Evolutionary conservation across 352 stramenopile species (phyloP).

Genomic region (Phytopythium cucurbitacearum): DNA sequence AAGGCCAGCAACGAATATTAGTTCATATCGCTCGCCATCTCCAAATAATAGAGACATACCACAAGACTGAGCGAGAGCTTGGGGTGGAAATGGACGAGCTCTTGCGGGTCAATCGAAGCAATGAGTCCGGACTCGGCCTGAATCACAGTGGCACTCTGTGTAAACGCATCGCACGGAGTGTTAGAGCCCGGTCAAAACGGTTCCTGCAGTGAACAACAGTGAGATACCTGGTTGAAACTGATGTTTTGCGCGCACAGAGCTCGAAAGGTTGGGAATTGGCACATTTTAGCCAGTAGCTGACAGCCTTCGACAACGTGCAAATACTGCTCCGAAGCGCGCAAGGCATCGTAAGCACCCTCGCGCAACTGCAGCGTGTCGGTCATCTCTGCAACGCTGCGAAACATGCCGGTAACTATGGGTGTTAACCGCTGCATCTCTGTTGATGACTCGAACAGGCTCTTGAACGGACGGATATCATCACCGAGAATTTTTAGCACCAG

Average conservation of each 20-base stretch:
- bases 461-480: slow-evolving; percentile 49
- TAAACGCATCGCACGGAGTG: background rate
- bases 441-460: slow-evolving; percentile 37
- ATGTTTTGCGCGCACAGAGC: slow-evolving; percentile 48
- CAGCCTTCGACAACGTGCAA: slow-evolving; percentile 55
- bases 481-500: slow-evolving; percentile 58
- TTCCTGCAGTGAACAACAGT: background rate
- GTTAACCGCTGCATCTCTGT: slow-evolving; percentile 31
- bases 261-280: slow-evolving; percentile 37
- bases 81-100: slow-evolving; percentile 52
- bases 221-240: slow-evolving; percentile 70
- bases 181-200: background rate
- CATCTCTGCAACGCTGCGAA: slow-evolving; percentile 52
- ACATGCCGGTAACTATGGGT: slow-evolving; percentile 46
- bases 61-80: slow-evolving; percentile 66
- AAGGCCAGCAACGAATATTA: background rate
- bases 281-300: slow-evolving; percentile 59
- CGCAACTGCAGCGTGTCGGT: slow-evolving; percentile 33
- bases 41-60: slow-evolving; percentile 22
- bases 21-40: background rate
- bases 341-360: slow-evolving; percentile 27
- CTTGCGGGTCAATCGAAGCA: slow-evolving; percentile 39
- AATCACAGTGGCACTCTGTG: slow-evolving; percentile 58
- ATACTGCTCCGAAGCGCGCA: slow-evolving; percentile 61
- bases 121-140: slow-evolving; percentile 62